Evolutionary conservation across 2,329 filamentous ascomycete species (phyloP).

Genomic region (Clonostachys chloroleuca): DNA sequence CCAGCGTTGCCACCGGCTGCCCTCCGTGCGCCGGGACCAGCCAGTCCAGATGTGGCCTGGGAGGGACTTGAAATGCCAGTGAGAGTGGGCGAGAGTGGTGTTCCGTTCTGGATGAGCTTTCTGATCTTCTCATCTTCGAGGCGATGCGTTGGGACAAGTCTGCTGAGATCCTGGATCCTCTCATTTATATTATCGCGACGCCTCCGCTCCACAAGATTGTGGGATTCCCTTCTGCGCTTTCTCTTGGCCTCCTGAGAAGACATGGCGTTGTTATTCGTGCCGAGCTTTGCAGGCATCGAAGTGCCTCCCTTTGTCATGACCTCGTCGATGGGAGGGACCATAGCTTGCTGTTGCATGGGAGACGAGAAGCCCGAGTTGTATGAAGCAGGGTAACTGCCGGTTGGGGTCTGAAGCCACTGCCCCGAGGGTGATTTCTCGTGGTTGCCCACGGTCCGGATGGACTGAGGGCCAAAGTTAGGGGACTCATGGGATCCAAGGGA

Average conservation of each 20-base stretch:
- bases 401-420: conserved; percentile 86
- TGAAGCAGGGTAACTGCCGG: conserved; percentile 73
- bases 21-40: conserved; percentile 77
- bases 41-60: conserved; percentile 80
- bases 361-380: conserved; percentile 87
- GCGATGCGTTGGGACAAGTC: conserved; percentile 85
- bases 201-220: conserved; percentile 93
- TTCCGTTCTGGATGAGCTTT: conserved; percentile 90
- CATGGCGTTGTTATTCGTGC: conserved; percentile 40
- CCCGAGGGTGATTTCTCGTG: conserved; percentile 83
- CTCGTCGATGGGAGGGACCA: conserved; percentile 74
- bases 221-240: conserved; percentile 84
- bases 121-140: conserved; percentile 96
- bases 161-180: conserved; percentile 92
- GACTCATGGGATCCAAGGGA: conserved; percentile 66
- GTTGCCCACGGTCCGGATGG: conserved; percentile 65
- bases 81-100: conserved; percentile 79
- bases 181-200: conserved; percentile 98
- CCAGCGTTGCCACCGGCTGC: conserved; percentile 66
- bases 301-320: conserved; percentile 84
- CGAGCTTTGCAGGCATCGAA: conserved; percentile 85
- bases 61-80: conserved; percentile 65
- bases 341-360: conserved; percentile 62
- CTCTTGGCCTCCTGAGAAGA: conserved; percentile 93
- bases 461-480: conserved; percentile 69